Percentiles rank a stretch among this genome's conserved stretches.
phyloP scores from a whole-genome alignment of 1,139 yeast genomes.

The Geotrichum fermentans region DNA sequence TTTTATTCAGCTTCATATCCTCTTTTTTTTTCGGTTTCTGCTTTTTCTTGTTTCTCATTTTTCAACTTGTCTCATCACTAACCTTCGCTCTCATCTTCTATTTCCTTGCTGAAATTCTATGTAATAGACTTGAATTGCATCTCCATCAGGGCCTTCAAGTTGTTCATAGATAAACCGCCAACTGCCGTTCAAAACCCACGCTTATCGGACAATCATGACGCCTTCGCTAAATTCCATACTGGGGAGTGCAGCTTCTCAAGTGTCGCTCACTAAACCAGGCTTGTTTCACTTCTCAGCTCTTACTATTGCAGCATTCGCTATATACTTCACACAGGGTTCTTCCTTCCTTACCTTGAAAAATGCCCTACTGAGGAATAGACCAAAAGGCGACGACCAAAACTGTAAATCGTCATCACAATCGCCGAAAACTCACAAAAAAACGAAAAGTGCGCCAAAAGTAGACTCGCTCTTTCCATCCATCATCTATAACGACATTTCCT shows the following conservation, averaged over 20 bases:
- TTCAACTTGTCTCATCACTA: not conserved
- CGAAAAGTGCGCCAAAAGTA: not conserved
- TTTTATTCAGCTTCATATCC: not conserved
- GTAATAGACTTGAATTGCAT: not conserved
- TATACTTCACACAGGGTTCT: not conserved
- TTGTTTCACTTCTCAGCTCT: constrained; percentile 1
- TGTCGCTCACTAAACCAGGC: not conserved
- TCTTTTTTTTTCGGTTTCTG: not conserved
- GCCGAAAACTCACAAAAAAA: not conserved
- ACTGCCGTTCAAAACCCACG: not conserved
- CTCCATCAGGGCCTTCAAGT: not conserved
- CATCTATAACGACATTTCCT: constrained; percentile 1
- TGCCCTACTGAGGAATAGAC: not conserved
- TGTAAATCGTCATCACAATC: not conserved
- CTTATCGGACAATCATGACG: too few relatives aligned
- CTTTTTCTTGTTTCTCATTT: not conserved
- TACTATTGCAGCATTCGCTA: not conserved
- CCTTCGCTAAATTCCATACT: not conserved
- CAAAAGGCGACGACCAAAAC: not conserved
- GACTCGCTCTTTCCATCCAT: constrained; percentile 4
- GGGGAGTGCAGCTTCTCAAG: not conserved
- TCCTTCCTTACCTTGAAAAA: not conserved
- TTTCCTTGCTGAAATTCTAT: not conserved
- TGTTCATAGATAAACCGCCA: not conserved
- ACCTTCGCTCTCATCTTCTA: not conserved